A percentile compares a stretch with the other conserved stretches of the same genome.
Conservation (phyloP, 768 basidiomycete genomes). For the Pleurotus ostreatus region DNA sequence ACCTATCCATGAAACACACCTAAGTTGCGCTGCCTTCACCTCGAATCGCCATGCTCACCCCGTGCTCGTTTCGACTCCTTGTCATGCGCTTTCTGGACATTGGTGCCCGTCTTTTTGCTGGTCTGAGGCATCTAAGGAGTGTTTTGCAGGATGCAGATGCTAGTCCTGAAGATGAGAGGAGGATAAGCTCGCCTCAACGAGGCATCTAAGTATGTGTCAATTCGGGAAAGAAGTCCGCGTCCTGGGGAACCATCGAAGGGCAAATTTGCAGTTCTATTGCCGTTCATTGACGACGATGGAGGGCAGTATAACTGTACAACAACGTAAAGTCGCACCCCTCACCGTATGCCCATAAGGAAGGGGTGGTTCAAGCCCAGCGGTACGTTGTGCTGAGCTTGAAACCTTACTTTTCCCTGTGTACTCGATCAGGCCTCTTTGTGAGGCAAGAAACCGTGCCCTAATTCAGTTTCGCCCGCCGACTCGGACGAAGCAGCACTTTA, state of each 20-base stretch:
- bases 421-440: no score
- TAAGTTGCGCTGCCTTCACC: no score
- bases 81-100: constrained; percentile 47
- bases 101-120: constrained; percentile 38
- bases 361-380: no score
- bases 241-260: neutral
- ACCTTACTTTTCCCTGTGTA: no score
- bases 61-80: constrained; percentile 65
- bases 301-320: neutral
- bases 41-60: constrained; percentile 25
- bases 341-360: neutral
- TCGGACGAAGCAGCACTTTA: no score
- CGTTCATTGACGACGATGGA: neutral
- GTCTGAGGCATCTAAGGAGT: constrained; percentile 43
- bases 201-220: neutral
- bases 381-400: no score
- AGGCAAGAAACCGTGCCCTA: no score
- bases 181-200: constrained; percentile 1
- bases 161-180: neutral
- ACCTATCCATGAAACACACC: constrained; percentile 21
- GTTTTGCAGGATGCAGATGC: neutral
- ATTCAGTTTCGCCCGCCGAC: no score
- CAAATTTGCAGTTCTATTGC: neutral
- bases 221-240: constrained; percentile 7
- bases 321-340: constrained; percentile 3